Conservation (phyloP, 345 rosid species). For the Eucalyptus urophylla region DNA sequence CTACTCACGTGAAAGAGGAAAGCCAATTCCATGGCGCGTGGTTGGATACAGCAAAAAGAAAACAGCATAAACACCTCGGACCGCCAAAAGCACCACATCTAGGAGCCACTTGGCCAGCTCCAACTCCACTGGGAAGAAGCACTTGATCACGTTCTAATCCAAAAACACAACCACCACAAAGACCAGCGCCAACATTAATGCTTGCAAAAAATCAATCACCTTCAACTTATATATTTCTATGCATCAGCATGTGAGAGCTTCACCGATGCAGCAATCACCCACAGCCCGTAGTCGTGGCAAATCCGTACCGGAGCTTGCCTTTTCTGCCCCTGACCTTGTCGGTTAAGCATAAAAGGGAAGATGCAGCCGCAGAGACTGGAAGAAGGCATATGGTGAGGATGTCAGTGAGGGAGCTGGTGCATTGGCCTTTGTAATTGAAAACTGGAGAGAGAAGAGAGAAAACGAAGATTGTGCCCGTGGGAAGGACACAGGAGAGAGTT, state of each 20-base stretch:
- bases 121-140: neutral
- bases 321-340: too few relatives aligned
- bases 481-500: too few relatives aligned
- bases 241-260: constrained; percentile 17
- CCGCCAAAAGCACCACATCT: neutral
- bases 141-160: neutral
- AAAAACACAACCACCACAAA: constrained; percentile 22
- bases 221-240: constrained; percentile 12
- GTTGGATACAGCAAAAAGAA: neutral
- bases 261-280: constrained; percentile 32
- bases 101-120: neutral
- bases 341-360: too few relatives aligned
- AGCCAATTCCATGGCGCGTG: neutral
- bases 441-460: too few relatives aligned
- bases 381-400: too few relatives aligned
- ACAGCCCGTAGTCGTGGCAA: constrained; percentile 1
- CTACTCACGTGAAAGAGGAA: neutral
- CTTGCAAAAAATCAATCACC: constrained; percentile 47
- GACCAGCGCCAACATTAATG: constrained; percentile 30
- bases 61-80: neutral
- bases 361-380: too few relatives aligned
- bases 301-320: too few relatives aligned
- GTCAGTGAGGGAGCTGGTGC: too few relatives aligned
- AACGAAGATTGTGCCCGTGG: too few relatives aligned
- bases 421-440: too few relatives aligned